A percentile compares a stretch with the other conserved stretches of the same genome.
phyloP scores from a whole-genome alignment of 345 rosid genomes.

The Hypericum perforatum region DNA sequence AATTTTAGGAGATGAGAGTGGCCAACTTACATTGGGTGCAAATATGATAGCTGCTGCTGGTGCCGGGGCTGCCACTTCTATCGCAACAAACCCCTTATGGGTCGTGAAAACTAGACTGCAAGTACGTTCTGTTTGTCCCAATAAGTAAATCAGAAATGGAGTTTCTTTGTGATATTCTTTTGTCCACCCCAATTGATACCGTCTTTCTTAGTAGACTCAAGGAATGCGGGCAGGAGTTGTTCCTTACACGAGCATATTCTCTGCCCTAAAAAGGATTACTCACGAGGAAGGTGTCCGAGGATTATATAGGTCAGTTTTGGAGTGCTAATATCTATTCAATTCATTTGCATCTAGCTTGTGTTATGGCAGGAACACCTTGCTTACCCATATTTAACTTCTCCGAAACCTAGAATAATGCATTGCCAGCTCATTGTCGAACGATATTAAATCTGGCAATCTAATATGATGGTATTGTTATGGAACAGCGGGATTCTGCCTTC shows the following conservation, averaged over 20 bases:
- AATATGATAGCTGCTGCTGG: conserved; percentile 91
- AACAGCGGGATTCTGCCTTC: conserved; percentile 93
- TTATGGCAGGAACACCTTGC: too few relatives aligned
- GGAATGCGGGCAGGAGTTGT: conserved; percentile 66
- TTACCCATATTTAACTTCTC: too few relatives aligned
- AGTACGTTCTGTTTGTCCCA: conserved; percentile 32
- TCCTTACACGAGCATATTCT: conserved; percentile 64
- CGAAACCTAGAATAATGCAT: too few relatives aligned
- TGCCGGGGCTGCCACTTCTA: conserved; percentile 88
- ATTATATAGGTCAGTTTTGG: conserved; percentile 74
- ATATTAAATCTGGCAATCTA: background rate
- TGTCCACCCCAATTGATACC: too few relatives aligned
- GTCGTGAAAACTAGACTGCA: conserved; percentile 97
- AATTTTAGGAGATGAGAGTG: conserved; percentile 32
- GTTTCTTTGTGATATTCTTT: too few relatives aligned
- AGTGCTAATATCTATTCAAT: too few relatives aligned
- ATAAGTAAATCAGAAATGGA: background rate
- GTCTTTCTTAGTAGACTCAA: conserved; percentile 29
- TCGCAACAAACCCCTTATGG: conserved; percentile 90
- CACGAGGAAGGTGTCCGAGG: conserved; percentile 88
- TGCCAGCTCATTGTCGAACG: too few relatives aligned
- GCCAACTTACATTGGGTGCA: conserved; percentile 53
- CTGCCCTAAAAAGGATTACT: conserved; percentile 71
- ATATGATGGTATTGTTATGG: conserved; percentile 12
- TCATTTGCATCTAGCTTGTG: too few relatives aligned